These are phyloP conservation scores for Acanthamoeba castellanii DNA, from an alignment of 208 protist genomes.

Conservation along the genomic window DNA sequence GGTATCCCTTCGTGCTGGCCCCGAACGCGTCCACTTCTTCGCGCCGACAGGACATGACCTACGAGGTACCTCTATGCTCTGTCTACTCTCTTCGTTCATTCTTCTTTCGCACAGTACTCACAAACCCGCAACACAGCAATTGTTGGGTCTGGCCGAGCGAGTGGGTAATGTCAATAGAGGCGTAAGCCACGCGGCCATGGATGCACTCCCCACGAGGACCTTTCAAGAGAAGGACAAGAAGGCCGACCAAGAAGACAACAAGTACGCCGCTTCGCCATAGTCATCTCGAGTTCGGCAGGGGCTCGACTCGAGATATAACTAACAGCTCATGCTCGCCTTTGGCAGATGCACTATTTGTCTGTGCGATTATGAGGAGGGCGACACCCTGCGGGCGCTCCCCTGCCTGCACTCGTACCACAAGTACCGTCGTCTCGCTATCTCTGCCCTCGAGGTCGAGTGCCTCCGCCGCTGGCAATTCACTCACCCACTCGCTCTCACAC, in stretches of 20 bases:
- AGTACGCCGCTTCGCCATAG: not conserved
- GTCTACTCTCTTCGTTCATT: not conserved
- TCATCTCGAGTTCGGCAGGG: not conserved
- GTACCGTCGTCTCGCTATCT: not conserved
- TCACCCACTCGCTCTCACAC: not conserved
- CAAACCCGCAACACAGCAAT: not conserved
- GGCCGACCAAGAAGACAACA: not conserved
- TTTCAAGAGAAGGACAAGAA: slow-evolving; percentile 26
- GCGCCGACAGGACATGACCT: slow-evolving; percentile 49
- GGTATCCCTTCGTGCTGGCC: not conserved
- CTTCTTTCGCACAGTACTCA: not conserved
- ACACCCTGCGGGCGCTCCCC: slow-evolving; percentile 82
- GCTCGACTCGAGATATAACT: not conserved
- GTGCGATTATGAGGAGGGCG: slow-evolving; percentile 84
- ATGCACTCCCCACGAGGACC: slow-evolving; percentile 17
- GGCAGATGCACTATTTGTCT: slow-evolving; percentile 83
- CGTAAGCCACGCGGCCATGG: slow-evolving; percentile 8
- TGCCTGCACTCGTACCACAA: slow-evolving; percentile 87
- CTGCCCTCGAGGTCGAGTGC: not conserved
- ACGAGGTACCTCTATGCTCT: not conserved
- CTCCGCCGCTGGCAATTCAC: not conserved
- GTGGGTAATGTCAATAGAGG: slow-evolving; percentile 41
- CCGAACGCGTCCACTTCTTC: not conserved
- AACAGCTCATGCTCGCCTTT: not conserved
- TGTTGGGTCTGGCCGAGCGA: slow-evolving; percentile 45